Base-by-base conservation (phyloP, 2,329 filamentous ascomycete genomes). In the Microdochium trichocladiopsis region DNA sequence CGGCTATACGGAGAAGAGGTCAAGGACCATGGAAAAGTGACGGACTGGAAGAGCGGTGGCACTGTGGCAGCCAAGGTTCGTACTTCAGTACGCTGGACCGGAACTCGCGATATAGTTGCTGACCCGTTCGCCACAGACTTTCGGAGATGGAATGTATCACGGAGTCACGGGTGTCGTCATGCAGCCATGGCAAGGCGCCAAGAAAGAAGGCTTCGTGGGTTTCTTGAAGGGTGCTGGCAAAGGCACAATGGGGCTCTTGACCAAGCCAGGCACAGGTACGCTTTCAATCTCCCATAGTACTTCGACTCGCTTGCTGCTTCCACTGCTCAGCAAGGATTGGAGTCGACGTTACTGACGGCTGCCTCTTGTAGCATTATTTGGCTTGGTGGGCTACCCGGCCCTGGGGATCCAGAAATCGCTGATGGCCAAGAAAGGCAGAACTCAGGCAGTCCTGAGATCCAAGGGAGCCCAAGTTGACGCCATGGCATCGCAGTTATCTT, bases 1-100 rank as follows among this genome's bases (percentile, higher is more conserved):
- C 62, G 55, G 16, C 52, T 72, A 4, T 71, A 70, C 51, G 68
- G 69, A 4, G 68, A 71, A 31, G 58, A 66, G 12, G 58, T 65
- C 2, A 58, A 60, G 28, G 57, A 67, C 5, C 60, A 69, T 45
- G 63, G 63, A 1, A 55, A 62, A 2, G 61, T 72, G 3, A 61
- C 56, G 4, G 66, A 67, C 31, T 66, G 61, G 59, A 64, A 65
- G 33, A 64, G 60, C 31, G 70, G 68, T 0, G 59, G 61, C 1
- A 48, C 55, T 1, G 62, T 66, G 0, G 69, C 61, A 1, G 64
- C 61, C 1, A 68, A 65, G 54, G 54, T 57, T 22, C 22, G 50
- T n/a, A 16, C 2, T 45, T 48, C 49, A 18, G 63, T 37, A 16
- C 14, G 33, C 33, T 9, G 14, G 33, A 37, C 6, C 6, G 33